These are phyloP conservation scores for Lentinula novae-zelandiae DNA, from an alignment of 1,284 basidiomycete genomes.

Conservation along the genomic window DNA sequence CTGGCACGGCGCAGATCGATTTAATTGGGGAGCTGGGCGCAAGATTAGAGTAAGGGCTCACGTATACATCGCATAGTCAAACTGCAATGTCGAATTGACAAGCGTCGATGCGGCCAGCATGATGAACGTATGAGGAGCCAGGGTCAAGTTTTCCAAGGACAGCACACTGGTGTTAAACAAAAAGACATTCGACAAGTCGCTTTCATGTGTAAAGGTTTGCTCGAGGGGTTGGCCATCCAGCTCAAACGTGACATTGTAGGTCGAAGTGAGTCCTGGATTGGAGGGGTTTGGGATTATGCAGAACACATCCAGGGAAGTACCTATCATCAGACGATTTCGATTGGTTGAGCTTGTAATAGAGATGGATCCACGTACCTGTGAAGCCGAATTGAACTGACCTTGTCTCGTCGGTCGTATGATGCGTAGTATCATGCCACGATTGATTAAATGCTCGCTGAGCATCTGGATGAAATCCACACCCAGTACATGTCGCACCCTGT, in stretches of 20 bases:
- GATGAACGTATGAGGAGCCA: slow-evolving; percentile 3
- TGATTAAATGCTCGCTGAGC: neutral
- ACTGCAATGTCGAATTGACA: slow-evolving; percentile 4
- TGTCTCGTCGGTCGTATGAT: slow-evolving; percentile 3
- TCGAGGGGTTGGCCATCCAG: slow-evolving; percentile 3
- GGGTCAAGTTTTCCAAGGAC: neutral
- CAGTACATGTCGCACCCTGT: slow-evolving; percentile 9
- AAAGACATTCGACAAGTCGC: neutral
- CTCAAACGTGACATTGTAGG: slow-evolving; percentile 5
- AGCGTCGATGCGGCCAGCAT: slow-evolving; percentile 2
- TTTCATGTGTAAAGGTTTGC: slow-evolving; percentile 1
- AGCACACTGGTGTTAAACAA: slow-evolving; percentile 11
- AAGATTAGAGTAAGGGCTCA: neutral
- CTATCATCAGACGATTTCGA: neutral
- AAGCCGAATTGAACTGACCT: slow-evolving; percentile 7
- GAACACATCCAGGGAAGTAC: slow-evolving; percentile 9
- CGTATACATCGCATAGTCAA: slow-evolving; percentile 14
- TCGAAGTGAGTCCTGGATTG: slow-evolving; percentile 3
- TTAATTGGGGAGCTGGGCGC: neutral
- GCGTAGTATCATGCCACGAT: slow-evolving; percentile 13
- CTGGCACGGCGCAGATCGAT: neutral
- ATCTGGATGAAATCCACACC: slow-evolving; percentile 8
- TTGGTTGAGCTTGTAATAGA: neutral
- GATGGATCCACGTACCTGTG: neutral
- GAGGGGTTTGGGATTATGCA: slow-evolving; percentile 13